These are phyloP conservation scores for Canna indica DNA, from an alignment of 176 grass and related monocot species.

Conservation along the genomic window DNA sequence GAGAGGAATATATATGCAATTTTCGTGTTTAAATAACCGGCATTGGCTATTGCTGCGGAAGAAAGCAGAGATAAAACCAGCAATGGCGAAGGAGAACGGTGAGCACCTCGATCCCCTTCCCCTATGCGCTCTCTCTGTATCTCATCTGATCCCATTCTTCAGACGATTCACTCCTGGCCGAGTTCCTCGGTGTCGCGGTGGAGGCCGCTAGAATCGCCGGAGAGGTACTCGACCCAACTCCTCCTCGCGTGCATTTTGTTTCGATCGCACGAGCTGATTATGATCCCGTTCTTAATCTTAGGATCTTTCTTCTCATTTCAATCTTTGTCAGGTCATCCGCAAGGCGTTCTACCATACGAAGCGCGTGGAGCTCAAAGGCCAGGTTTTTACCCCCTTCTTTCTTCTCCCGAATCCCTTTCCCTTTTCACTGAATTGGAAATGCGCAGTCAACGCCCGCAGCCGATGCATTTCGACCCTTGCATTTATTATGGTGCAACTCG, in stretches of 20 bases:
- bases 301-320: not conserved
- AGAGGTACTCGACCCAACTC: slow-evolving; percentile 32
- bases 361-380: slow-evolving; percentile 88
- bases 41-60: not conserved
- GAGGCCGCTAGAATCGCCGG: slow-evolving; percentile 70
- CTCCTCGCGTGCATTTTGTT: not conserved
- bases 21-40: too few relatives aligned
- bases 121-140: not conserved
- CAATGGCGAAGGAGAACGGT: not conserved
- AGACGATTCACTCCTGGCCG: slow-evolving; percentile 6
- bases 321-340: slow-evolving; percentile 47
- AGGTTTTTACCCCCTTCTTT: slow-evolving; percentile 30
- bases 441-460: not conserved
- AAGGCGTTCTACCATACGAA: slow-evolving; percentile 78
- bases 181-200: slow-evolving; percentile 64
- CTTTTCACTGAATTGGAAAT: not conserved
- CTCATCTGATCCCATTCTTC: not conserved
- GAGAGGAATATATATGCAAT: too few relatives aligned
- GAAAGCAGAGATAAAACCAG: too few relatives aligned
- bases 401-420: not conserved
- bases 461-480: not conserved
- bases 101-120: not conserved
- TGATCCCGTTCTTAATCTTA: not conserved
- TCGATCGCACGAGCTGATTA: not conserved
- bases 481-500: too few relatives aligned